Base-by-base conservation (phyloP, 106 monocot species). In the Allium sativum region DNA sequence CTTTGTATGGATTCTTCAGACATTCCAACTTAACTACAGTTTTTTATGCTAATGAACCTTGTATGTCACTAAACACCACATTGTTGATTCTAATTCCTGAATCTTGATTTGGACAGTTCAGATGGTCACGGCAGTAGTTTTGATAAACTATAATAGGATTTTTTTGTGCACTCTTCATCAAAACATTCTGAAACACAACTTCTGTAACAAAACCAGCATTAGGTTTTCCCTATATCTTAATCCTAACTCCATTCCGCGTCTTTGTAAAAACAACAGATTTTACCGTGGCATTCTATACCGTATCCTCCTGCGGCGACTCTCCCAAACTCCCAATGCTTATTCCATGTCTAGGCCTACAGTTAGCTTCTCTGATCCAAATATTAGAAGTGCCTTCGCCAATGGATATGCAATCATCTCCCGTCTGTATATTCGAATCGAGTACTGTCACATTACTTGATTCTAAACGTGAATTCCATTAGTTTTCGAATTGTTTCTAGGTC, bases 101-200 rank as follows among this genome's bases (percentile, higher is more conserved):
- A 16, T 6, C 66, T 21, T 61, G 52, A 9, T 8, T 7, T 1
- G 61, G 53, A 56, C 69, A 64, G 14, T 61, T 53, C 10, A 63
- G 18, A 7, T 47, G 14, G 10, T 15, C 12, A 7, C 21, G 53
- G 51, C 72, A 72, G 64, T 72, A 63, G 6, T 72, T 72, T 18
- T 72, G 72, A 20, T 56, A 52, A 12, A 72, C 62, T 31, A 72
- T 16, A 56, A 72, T 65, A 9, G 72, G 72, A 22, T 72, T 72
- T 8, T 72, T 72, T 8, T 55, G 43, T 2, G 64, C 72, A 18
- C 48, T 55, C 15, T 56, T 12, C 64, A 72, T 72, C 4, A 72
- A 7, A 2, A 17, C 55, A 50, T 72, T 42, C 64, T 72, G 48
- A 46, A 62, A 71, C 12, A 2, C 10, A 21, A 71, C 62, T 7